Percentiles rank a stretch among this genome's conserved stretches.
Evolutionary conservation across 345 rosid species (phyloP).

Genomic region (Citrus sp.): DNA sequence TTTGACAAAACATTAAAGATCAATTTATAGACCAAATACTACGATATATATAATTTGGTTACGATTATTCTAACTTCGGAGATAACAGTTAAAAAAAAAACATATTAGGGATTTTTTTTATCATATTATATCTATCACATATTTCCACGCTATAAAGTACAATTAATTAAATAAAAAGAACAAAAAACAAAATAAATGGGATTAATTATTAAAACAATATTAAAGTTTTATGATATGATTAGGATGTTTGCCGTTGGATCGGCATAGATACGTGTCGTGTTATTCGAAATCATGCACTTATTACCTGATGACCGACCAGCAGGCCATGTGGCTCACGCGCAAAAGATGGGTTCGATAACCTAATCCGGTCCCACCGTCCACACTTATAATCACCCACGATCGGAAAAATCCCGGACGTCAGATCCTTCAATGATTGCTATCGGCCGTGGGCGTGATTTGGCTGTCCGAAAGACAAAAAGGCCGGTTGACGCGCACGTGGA

Average conservation of each 20-base stretch:
- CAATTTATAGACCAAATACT: no score
- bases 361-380: not conserved
- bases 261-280: not conserved
- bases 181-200: not conserved
- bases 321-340: constrained; percentile 8
- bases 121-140: not conserved
- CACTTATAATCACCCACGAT: not conserved
- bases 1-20: no score
- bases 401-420: not conserved
- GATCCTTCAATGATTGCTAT: not conserved
- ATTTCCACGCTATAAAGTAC: not conserved
- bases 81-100: no score
- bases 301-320: not conserved
- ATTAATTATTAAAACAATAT: not conserved
- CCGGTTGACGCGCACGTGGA: not conserved
- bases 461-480: not conserved
- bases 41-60: no score
- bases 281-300: not conserved
- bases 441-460: no score
- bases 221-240: not conserved
- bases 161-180: not conserved
- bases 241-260: not conserved
- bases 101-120: no score
- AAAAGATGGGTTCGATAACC: not conserved
- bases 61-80: no score